phyloP scores from a whole-genome alignment of 148 eudicot species.

The Rhododendron mucronatum region DNA sequence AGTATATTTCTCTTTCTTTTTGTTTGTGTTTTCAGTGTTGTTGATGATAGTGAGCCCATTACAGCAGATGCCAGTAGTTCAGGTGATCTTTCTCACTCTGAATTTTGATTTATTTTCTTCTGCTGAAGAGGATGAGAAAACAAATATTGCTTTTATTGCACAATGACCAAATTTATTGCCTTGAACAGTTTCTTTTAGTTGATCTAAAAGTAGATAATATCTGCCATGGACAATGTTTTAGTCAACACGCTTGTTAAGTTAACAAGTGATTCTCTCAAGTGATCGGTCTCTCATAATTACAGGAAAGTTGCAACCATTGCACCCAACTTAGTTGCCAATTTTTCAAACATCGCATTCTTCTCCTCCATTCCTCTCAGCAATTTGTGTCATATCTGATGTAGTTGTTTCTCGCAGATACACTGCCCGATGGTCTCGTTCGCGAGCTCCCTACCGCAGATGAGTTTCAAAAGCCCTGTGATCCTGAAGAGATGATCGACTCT shows the following conservation, averaged over 20 bases:
- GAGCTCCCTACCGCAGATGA: slow-evolving; percentile 81
- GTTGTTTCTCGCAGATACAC: slow-evolving; percentile 35
- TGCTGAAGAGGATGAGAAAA: background rate
- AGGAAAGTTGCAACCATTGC: too few relatives aligned
- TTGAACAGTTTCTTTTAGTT: background rate
- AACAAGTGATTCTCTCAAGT: background rate
- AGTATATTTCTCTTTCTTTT: slow-evolving; percentile 4
- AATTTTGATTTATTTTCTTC: background rate
- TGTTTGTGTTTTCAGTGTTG: slow-evolving; percentile 51
- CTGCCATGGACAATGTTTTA: background rate
- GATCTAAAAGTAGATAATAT: background rate
- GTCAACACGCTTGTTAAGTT: background rate
- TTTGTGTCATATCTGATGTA: background rate
- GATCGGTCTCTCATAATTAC: background rate
- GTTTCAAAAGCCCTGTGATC: slow-evolving; percentile 24
- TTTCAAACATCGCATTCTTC: too few relatives aligned
- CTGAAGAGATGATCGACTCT: slow-evolving; percentile 32
- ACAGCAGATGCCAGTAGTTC: slow-evolving; percentile 28
- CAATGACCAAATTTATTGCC: background rate
- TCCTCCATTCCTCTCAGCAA: background rate
- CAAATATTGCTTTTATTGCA: background rate
- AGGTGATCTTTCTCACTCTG: slow-evolving; percentile 32
- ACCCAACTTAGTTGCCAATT: too few relatives aligned
- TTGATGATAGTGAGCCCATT: slow-evolving; percentile 50
- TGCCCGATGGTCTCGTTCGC: slow-evolving; percentile 75